Evolutionary conservation across 306 rosid species (phyloP).

Genomic region (Vicia villosa): DNA sequence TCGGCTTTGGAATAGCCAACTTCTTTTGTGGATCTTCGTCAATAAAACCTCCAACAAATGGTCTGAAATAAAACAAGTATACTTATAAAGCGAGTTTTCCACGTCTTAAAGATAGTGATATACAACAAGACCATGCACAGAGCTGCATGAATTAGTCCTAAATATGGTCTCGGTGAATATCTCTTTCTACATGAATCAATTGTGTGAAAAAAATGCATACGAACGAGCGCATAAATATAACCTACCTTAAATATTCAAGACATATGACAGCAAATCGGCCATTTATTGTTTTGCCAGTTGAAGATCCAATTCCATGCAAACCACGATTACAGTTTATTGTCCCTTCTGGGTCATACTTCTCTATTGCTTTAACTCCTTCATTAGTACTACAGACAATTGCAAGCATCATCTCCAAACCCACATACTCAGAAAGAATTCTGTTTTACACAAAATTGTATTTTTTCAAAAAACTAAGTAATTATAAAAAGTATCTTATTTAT

Average conservation of each 20-base stretch:
- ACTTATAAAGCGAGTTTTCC: no score
- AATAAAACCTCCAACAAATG: constrained; percentile 68
- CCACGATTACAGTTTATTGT: constrained; percentile 53
- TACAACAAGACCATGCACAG: neutral
- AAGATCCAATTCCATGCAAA: constrained; percentile 70
- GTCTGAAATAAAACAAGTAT: constrained; percentile 51
- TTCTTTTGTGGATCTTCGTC: constrained; percentile 70
- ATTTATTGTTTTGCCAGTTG: constrained; percentile 57
- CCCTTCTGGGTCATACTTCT: constrained; percentile 70
- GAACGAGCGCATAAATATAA: constrained; percentile 1
- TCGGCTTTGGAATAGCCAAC: constrained; percentile 75
- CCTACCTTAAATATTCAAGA: constrained; percentile 79
- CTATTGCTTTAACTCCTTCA: constrained; percentile 70
- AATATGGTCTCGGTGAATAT: neutral
- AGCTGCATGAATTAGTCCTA: neutral
- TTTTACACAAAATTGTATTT: constrained; percentile 10
- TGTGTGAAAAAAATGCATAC: neutral
- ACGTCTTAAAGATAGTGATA: neutral
- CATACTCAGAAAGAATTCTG: constrained; percentile 78
- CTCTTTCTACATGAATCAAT: constrained; percentile 6
- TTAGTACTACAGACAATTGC: constrained; percentile 72
- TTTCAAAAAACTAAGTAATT: neutral
- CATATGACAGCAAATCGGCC: constrained; percentile 76
- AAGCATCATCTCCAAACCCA: constrained; percentile 80
- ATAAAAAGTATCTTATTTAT: constrained; percentile 9